phyloP scores from a whole-genome alignment of 2,329 filamentous ascomycete genomes.

The Neonectria ditissima region DNA sequence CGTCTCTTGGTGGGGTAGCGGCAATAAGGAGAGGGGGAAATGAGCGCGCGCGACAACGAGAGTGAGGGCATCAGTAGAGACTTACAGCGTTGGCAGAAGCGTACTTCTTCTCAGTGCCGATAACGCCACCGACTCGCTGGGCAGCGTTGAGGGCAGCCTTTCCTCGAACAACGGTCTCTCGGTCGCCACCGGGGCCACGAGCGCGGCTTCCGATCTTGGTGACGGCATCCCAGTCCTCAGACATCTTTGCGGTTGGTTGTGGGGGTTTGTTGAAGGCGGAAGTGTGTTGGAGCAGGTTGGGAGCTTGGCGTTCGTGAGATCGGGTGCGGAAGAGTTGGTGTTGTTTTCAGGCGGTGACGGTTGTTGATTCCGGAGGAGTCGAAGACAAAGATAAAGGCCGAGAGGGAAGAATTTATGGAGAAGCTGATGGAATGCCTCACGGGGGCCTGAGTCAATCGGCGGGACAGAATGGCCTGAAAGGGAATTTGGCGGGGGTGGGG shows the following conservation, averaged over 20 bases:
- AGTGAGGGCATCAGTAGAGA: conserved; percentile 14
- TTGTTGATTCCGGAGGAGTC: conserved; percentile 34
- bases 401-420: conserved; percentile 45
- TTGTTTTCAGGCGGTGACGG: conserved; percentile 22
- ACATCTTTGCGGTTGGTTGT: conserved; percentile 59
- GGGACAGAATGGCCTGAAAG: conserved; percentile 42
- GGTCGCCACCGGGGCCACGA: conserved; percentile 74
- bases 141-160: conserved; percentile 89
- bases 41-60: conserved; percentile 12
- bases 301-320: not conserved
- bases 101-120: conserved; percentile 93
- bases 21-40: not conserved
- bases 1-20: conserved; percentile 9
- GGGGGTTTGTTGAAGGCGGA: conserved; percentile 13
- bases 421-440: conserved; percentile 48
- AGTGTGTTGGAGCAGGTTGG: conserved; percentile 9
- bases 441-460: conserved; percentile 55
- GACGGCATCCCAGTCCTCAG: conserved; percentile 82
- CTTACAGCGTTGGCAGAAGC: conserved; percentile 75
- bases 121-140: conserved; percentile 78
- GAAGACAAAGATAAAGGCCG: conserved; percentile 35
- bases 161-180: conserved; percentile 91
- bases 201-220: conserved; percentile 95
- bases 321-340: conserved; percentile 4
- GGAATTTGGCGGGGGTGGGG: conserved; percentile 34